Percentiles rank a stretch among this genome's conserved stretches.
These are phyloP conservation scores for Agapanthus africanus DNA, from an alignment of 106 monocot species.

Conservation along the genomic window DNA sequence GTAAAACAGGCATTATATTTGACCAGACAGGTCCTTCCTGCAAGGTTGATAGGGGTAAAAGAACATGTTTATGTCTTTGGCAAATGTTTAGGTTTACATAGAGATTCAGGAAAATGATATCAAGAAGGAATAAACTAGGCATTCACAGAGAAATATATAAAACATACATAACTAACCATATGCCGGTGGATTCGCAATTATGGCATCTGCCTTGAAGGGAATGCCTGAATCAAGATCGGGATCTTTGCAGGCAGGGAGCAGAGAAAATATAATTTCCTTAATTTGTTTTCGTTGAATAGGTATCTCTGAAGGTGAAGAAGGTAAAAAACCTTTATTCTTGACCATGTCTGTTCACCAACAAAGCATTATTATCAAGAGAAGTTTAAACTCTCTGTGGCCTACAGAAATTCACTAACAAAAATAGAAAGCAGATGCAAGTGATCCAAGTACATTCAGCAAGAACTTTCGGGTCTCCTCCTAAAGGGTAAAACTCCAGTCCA, in stretches of 20 bases:
- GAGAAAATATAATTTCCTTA: conserved; percentile 89
- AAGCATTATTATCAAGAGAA: not conserved
- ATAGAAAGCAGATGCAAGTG: not conserved
- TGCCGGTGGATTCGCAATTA: conserved; percentile 95
- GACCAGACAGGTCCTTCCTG: too few species aligned
- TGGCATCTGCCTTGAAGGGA: conserved; percentile 84
- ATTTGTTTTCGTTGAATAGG: conserved; percentile 82
- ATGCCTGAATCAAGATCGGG: conserved; percentile 81
- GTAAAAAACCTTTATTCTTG: conserved; percentile 96
- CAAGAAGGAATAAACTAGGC: not conserved
- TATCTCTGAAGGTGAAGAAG: conserved; percentile 88
- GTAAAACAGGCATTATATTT: too few species aligned
- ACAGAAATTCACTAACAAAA: not conserved
- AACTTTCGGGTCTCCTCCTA: conserved; percentile 90
- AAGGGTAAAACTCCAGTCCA: conserved; percentile 89
- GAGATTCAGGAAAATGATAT: not conserved
- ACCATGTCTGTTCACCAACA: conserved; percentile 74
- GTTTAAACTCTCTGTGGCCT: not conserved
- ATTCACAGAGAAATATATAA: not conserved
- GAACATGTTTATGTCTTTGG: not conserved
- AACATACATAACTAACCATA: conserved; percentile 53
- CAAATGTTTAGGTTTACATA: not conserved
- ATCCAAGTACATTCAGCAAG: conserved; percentile 78
- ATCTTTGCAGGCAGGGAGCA: conserved; percentile 80
- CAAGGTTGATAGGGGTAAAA: too few species aligned